Evolutionary conservation across 2,329 filamentous ascomycete species (phyloP).

Genomic region (Zasmidium angulare): DNA sequence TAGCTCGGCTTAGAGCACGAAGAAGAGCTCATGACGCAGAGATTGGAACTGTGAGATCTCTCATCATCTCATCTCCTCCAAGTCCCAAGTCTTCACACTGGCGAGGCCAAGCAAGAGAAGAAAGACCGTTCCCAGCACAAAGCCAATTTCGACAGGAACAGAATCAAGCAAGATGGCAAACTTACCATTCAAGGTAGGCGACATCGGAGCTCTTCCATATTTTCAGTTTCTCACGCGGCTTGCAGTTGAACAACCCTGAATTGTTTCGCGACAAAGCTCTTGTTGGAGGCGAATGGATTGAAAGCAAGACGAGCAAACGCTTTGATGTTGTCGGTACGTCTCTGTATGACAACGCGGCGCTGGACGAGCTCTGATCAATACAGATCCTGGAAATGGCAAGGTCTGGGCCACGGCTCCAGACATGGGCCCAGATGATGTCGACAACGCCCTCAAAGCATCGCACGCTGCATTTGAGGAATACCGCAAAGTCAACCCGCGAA

Average conservation of each 20-base stretch:
- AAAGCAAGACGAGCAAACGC: constrained; percentile 56
- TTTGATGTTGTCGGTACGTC: constrained; percentile 56
- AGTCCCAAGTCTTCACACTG: constrained; percentile 8
- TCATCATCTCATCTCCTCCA: background rate
- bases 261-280: constrained; percentile 57
- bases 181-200: constrained; percentile 46
- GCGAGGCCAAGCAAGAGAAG: constrained; percentile 22
- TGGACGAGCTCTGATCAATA: constrained; percentile 3
- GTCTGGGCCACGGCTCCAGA: constrained; percentile 49
- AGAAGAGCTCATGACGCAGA: constrained; percentile 13
- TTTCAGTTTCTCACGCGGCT: constrained; percentile 7
- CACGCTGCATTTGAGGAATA: constrained; percentile 62
- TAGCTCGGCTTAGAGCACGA: constrained; percentile 13
- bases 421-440: constrained; percentile 59
- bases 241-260: constrained; percentile 53
- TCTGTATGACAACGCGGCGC: background rate
- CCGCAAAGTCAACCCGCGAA: constrained; percentile 59
- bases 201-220: background rate
- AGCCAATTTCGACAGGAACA: constrained; percentile 1
- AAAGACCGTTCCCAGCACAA: background rate
- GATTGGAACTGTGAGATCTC: background rate
- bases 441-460: constrained; percentile 59
- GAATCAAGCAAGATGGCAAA: constrained; percentile 30
- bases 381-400: constrained; percentile 54
- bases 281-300: constrained; percentile 56